Base-by-base conservation (phyloP, 129 eudicot species). In the Pulicaria dysenterica region DNA sequence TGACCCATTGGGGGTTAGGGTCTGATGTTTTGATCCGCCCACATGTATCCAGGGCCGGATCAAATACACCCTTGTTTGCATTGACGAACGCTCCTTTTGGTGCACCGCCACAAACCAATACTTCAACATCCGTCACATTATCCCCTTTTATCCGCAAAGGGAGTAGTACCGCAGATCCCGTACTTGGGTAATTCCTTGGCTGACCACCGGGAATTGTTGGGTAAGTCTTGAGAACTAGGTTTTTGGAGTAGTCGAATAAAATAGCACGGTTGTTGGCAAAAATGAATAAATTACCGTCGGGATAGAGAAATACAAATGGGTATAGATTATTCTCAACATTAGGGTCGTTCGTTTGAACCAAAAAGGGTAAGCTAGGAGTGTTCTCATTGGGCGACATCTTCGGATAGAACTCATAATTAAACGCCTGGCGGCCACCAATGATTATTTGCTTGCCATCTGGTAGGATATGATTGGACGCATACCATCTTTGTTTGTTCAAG, bases 271-370 rank as follows among this genome's bases (percentile, higher is more conserved):
- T 65, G 3, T 65, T 65, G 12, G 71, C 71, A 12, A 65, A 65
- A 24, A 65, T n/a, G 5, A 65, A 65, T 17, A 65, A 24, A 1
- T 65, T 65, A 4, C 71, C 71, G 4, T 65, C 71, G 10, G 71
- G 71, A 46, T 65, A 17, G 11, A 65, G 71, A 45, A 65, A 65
- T 24, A 65, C 71, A 10, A 65, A 65, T 24, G 71, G 71, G 71
- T 65, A 65, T 12, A 65, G 4, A 24, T 65, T 65, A 19, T 65
- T 65, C 12, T 65, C 71, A 46, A 17, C 42, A 0, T 31, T 11
- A 6, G 71, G 56, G 9, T 65, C 71, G 9, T 65, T 65, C 3
- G 71, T 65, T 11, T 65, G 57, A 46, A 65, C 71, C 71, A 65
- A 65, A 11, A 65, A 65, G 3, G 71, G 71, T 19, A 65, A 58